phyloP scores from a whole-genome alignment of 148 eudicot species.

The Bassia scoparia region DNA sequence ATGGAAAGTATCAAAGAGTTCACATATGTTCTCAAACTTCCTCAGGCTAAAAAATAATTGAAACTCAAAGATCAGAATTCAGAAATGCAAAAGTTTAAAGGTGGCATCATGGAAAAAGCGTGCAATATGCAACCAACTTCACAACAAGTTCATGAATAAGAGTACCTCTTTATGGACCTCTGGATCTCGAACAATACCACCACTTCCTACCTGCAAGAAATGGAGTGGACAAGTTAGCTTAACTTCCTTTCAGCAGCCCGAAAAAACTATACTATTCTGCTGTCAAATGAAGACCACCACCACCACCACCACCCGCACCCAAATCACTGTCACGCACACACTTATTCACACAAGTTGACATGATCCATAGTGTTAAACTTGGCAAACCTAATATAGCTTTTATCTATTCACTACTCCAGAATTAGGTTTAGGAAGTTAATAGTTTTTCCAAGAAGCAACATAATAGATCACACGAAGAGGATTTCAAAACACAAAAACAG shows the following conservation, averaged over 20 bases:
- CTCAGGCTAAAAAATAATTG: background rate
- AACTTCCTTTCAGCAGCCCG: background rate
- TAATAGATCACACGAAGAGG: no score
- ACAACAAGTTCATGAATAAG: background rate
- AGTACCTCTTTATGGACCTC: slow-evolving; percentile 80
- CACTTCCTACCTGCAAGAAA: slow-evolving; percentile 76
- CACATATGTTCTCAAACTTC: background rate
- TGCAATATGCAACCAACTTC: background rate
- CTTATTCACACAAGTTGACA: background rate
- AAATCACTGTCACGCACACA: background rate
- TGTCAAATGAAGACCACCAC: background rate
- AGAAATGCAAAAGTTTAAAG: background rate
- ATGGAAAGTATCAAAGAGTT: background rate
- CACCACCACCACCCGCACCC: background rate
- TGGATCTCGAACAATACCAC: slow-evolving; percentile 95
- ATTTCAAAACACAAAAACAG: background rate
- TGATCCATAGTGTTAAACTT: background rate
- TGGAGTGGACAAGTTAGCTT: background rate
- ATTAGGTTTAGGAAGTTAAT: background rate
- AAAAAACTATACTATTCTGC: background rate
- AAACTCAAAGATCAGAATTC: background rate
- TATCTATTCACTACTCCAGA: background rate
- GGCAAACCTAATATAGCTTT: background rate
- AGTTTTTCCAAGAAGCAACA: background rate
- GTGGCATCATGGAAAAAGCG: background rate